Conservation (phyloP, 1,284 basidiomycete species). For the Leucoagaricus sp. region DNA sequence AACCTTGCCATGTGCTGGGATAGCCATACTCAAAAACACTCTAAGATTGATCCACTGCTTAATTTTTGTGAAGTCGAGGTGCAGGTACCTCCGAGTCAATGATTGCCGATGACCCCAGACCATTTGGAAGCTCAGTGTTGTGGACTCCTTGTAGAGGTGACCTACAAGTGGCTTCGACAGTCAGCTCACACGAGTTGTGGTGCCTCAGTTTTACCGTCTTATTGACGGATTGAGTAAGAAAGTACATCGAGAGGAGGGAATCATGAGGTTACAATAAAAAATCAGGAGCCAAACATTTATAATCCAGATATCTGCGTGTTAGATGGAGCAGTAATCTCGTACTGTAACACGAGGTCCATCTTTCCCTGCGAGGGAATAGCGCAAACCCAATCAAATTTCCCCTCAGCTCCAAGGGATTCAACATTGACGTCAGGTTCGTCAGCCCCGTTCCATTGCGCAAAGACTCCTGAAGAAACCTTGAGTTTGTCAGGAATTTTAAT, state of each 20-base stretch:
- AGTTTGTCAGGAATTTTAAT: slow-evolving; percentile 18
- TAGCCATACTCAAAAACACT: no score
- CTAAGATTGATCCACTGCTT: no score
- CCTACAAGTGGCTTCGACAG: no score
- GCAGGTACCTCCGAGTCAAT: no score
- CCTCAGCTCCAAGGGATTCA: slow-evolving; percentile 29
- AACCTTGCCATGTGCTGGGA: slow-evolving; percentile 30
- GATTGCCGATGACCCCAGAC: no score
- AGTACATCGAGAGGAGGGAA: no score
- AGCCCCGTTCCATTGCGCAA: slow-evolving; percentile 35
- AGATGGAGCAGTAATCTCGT: slow-evolving; percentile 30
- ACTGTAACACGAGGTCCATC: slow-evolving; percentile 30
- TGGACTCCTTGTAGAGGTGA: no score
- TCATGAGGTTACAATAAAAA: background rate
- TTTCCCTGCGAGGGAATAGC: slow-evolving; percentile 30
- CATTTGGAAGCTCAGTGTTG: no score
- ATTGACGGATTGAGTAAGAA: no score
- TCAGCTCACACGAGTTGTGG: no score
- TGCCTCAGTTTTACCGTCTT: no score
- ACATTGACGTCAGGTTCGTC: slow-evolving; percentile 24
- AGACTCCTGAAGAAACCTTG: slow-evolving; percentile 25
- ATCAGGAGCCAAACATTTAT: background rate
- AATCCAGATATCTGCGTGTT: slow-evolving; percentile 20
- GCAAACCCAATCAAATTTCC: slow-evolving; percentile 34
- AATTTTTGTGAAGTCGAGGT: no score